These are phyloP conservation scores for Tuber umbilicatum DNA, from an alignment of 495 filamentous ascomycete species.

Conservation along the genomic window DNA sequence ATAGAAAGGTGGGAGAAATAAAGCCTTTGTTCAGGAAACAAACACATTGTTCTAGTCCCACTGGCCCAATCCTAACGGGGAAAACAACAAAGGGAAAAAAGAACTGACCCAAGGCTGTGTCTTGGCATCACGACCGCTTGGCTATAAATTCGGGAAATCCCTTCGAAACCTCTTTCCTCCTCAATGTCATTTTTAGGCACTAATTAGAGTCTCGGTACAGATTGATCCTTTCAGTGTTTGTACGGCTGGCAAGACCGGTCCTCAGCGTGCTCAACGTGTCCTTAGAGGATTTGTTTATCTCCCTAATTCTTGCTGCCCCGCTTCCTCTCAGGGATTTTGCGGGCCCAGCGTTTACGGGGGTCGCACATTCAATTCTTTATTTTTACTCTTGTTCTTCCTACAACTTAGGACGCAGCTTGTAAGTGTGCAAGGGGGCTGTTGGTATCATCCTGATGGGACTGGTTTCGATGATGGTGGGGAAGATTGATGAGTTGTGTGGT, in stretches of 20 bases:
- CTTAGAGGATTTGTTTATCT: conserved; percentile 65
- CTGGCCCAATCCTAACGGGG: not conserved
- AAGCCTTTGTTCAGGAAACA: not conserved
- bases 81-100: conserved; percentile 13
- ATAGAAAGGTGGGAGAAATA: conserved; percentile 10
- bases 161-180: conserved; percentile 43
- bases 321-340: conserved; percentile 47
- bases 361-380: conserved; percentile 16
- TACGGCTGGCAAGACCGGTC: conserved; percentile 60
- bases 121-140: conserved; percentile 14
- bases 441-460: not conserved
- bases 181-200: conserved; percentile 81
- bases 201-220: conserved; percentile 99
- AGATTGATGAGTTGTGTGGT: conserved; percentile 1
- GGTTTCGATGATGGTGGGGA: not conserved
- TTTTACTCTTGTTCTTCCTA: not conserved
- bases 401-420: not conserved
- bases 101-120: not conserved
- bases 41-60: conserved; percentile 4
- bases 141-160: conserved; percentile 31
- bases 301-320: conserved; percentile 41
- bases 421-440: not conserved
- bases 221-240: conserved; percentile 79
- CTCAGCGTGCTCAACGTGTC: conserved; percentile 98
- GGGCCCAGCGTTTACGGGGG: conserved; percentile 25